Evolutionary conservation across 202 grass and related monocot genomes (phyloP).

Genomic region (Zizania palustris): DNA sequence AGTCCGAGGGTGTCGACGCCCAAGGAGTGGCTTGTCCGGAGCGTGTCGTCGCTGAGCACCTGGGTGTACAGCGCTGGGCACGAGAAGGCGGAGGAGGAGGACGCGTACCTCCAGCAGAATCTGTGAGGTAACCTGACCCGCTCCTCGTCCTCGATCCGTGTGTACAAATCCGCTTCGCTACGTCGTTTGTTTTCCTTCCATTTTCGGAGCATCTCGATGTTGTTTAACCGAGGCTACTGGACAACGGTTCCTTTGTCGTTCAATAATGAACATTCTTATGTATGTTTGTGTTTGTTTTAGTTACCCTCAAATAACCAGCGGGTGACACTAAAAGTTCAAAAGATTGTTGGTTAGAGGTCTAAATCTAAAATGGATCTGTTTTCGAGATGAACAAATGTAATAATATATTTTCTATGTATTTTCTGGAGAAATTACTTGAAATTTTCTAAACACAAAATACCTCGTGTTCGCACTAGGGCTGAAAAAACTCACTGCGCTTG

Average conservation of each 20-base stretch:
- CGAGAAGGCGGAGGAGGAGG: slow-evolving; percentile 44
- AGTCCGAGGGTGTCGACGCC: slow-evolving; percentile 50
- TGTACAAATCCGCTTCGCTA: neutral
- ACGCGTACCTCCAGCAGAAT: slow-evolving; percentile 72
- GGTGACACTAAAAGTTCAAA: no score
- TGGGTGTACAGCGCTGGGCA: slow-evolving; percentile 50
- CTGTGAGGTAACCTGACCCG: slow-evolving; percentile 30
- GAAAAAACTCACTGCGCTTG: no score
- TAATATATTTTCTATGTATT: no score
- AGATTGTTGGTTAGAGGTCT: no score
- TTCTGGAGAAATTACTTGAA: no score
- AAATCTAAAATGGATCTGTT: no score
- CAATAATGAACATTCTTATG: neutral
- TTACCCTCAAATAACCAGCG: no score
- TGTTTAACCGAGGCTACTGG: neutral
- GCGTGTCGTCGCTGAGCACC: slow-evolving; percentile 60
- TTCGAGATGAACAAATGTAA: no score
- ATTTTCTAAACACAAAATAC: no score
- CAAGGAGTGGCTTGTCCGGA: slow-evolving; percentile 59
- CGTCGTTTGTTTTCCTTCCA: neutral
- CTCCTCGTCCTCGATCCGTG: neutral
- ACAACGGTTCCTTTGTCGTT: neutral
- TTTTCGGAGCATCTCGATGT: neutral
- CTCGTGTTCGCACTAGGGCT: no score
- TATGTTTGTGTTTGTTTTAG: neutral